Conservation (phyloP, 306 rosid species). For the Senna siamea region DNA sequence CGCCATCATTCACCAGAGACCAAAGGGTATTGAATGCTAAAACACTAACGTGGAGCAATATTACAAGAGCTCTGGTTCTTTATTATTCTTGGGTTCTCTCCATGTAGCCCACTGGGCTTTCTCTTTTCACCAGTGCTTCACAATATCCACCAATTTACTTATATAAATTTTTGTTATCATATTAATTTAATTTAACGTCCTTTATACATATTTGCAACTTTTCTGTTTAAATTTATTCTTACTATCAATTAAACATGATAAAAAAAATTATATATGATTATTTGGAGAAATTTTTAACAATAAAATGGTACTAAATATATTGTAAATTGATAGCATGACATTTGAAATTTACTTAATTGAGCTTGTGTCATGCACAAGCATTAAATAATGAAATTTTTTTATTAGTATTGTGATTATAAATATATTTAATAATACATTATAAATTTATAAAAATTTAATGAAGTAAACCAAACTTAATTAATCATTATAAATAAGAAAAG, state of each 20-base stretch:
- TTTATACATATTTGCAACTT: too few species aligned
- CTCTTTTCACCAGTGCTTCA: neutral
- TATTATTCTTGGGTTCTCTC: neutral
- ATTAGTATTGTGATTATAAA: too few species aligned
- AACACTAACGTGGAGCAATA: neutral
- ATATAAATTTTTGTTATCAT: neutral
- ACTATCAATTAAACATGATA: too few species aligned
- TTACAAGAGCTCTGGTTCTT: neutral
- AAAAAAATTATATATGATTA: too few species aligned
- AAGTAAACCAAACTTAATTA: too few species aligned
- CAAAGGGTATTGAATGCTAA: neutral
- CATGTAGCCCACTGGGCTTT: neutral
- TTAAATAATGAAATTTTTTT: too few species aligned
- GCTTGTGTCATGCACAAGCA: too few species aligned
- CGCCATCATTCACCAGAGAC: slow-evolving; percentile 57
- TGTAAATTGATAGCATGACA: too few species aligned
- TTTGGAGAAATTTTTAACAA: neutral
- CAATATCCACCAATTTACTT: neutral
- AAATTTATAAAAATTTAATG: too few species aligned
- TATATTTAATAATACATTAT: too few species aligned
- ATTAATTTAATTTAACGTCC: neutral
- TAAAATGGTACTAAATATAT: neutral
- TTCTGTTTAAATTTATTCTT: neutral
- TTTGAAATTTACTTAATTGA: too few species aligned
- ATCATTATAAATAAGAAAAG: too few species aligned